These are phyloP conservation scores for Amaranthus tricolor DNA, from an alignment of 179 eudicot species.

Conservation along the genomic window DNA sequence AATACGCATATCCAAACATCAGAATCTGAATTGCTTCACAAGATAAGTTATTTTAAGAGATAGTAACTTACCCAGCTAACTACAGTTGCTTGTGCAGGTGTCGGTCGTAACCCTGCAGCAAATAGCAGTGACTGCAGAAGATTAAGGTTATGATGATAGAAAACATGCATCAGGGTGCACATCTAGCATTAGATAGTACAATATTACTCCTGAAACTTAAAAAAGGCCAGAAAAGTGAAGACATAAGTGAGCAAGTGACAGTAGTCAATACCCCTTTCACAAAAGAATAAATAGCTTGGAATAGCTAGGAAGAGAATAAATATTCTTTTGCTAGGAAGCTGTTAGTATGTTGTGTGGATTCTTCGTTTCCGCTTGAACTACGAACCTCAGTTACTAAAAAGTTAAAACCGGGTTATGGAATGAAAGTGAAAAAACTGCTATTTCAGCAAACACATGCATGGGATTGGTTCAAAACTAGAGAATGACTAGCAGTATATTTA, in stretches of 20 bases:
- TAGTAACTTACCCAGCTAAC: conserved; percentile 88
- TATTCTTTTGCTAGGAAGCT: background rate
- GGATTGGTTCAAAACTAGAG: background rate
- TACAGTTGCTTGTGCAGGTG: conserved; percentile 97
- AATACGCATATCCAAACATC: background rate
- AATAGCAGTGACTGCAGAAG: conserved; percentile 93
- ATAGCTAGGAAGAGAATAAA: background rate
- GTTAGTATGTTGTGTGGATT: background rate
- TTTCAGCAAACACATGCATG: background rate
- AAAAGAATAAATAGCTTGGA: background rate
- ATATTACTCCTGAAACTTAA: background rate
- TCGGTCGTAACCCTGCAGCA: conserved; percentile 99
- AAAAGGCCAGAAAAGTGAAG: conserved; percentile 1
- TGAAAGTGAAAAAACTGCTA: background rate
- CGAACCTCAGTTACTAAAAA: background rate
- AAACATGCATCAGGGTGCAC: conserved; percentile 15
- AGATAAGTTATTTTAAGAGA: conserved; percentile 9
- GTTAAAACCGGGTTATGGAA: background rate
- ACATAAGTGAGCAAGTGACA: background rate
- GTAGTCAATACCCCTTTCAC: background rate
- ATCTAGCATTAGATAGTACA: background rate
- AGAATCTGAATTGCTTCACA: conserved; percentile 4
- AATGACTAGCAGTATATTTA: background rate
- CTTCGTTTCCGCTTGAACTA: conserved; percentile 7
- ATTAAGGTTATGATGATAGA: conserved; percentile 41